Evolutionary conservation across 352 stramenopile genomes (phyloP), one percentile per base, ranked within the genome.

Genomic region (Phytophthora fragariaefolia): DNA sequence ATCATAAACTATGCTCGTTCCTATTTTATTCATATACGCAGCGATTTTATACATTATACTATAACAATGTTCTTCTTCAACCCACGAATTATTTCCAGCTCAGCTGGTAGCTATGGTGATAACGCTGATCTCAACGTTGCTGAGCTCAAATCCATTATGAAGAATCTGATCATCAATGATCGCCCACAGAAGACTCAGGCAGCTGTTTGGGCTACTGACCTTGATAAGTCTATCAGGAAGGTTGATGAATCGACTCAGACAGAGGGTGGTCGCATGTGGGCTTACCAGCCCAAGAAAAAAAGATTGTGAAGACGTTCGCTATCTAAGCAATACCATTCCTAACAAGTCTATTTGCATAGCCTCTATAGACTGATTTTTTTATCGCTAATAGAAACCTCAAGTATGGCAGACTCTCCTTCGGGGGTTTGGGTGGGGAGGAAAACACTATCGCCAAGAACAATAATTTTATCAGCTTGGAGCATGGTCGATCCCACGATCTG

Each of bases 21-120:
- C n/a, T n/a, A n/a, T n/a, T n/a, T n/a, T n/a, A n/a, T n/a, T n/a
- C n/a, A n/a, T n/a, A n/a, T n/a, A n/a, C n/a, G n/a, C n/a, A n/a
- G n/a, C n/a, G n/a, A n/a, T n/a, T n/a, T n/a, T n/a, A n/a, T n/a
- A n/a, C 30, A 12, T 12, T 38, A 12, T 38, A 38, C 6, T 38
- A 53, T 10, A 47, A 59, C 2, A 6, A 66, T 71, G 63, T 58
- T 71, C 48, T 59, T 66, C 23, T 52, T 62, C n/a, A 66, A 71
- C 3, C 46, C 63, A 1, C 52, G 62, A n/a, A 70, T 64, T 49
- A 71, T 71, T 51, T 57, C 47, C 48, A 62, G 32, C 6, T 70
- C 62, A 42, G 28, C 7, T 30, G 62, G 62, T 56, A 70, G 54
- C 28, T 70, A 70, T 57, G 62, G 62, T 10, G 62, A 70, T 30